Percentiles rank a stretch among this genome's conserved stretches.
phyloP scores from a whole-genome alignment of 768 basidiomycete species.

The Plicaturopsis crispa region DNA sequence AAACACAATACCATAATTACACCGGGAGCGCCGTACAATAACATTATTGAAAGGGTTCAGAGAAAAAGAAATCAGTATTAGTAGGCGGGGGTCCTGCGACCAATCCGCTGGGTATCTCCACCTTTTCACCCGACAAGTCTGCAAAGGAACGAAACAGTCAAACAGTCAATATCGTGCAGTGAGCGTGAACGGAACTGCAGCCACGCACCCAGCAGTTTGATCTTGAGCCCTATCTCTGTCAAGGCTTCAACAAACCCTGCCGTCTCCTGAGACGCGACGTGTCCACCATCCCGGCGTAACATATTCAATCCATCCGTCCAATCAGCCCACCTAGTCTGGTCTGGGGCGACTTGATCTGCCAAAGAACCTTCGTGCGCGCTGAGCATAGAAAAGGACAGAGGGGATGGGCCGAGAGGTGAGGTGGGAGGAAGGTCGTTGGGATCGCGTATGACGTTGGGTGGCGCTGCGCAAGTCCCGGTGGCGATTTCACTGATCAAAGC shows the following conservation, averaged over 20 bases:
- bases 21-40: background rate
- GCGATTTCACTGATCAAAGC: conserved; percentile 73
- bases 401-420: conserved; percentile 48
- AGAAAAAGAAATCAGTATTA: conserved; percentile 83
- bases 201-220: conserved; percentile 73
- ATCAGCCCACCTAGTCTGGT: conserved; percentile 79
- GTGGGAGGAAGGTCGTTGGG: conserved; percentile 49
- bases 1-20: too few relatives aligned
- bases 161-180: too few relatives aligned
- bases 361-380: conserved; percentile 63
- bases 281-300: conserved; percentile 74
- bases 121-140: conserved; percentile 87
- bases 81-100: conserved; percentile 71
- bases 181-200: background rate
- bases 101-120: conserved; percentile 80
- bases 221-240: conserved; percentile 88
- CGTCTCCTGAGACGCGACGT: conserved; percentile 80
- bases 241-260: conserved; percentile 79
- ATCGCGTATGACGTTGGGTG: conserved; percentile 56
- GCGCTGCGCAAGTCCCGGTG: conserved; percentile 59
- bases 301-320: conserved; percentile 94
- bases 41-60: conserved; percentile 34
- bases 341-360: conserved; percentile 73
- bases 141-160: conserved; percentile 6
- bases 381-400: conserved; percentile 72